Evolutionary conservation across 495 filamentous ascomycete species (phyloP).

Genomic region (Cenococcum geophilum): DNA sequence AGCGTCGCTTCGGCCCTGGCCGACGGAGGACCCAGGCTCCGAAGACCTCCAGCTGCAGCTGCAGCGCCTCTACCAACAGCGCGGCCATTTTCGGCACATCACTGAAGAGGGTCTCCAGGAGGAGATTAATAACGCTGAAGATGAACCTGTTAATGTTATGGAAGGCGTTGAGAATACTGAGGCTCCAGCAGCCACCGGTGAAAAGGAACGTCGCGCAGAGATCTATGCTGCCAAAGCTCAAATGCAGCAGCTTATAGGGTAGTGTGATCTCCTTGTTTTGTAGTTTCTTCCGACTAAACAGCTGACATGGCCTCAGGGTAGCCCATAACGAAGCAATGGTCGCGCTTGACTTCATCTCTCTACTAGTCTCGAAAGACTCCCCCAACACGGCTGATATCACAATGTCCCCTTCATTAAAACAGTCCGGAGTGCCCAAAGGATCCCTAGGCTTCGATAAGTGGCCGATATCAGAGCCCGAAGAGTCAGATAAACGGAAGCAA

Average conservation of each 20-base stretch:
- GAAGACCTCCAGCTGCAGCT: conserved; percentile 27
- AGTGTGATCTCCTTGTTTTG: neutral
- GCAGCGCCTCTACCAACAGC: conserved; percentile 31
- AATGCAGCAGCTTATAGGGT: conserved; percentile 4
- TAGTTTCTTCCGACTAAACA: neutral
- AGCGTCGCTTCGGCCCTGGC: conserved; percentile 32
- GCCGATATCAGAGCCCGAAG: conserved; percentile 43
- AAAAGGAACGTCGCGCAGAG: conserved; percentile 20
- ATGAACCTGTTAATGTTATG: conserved; percentile 12
- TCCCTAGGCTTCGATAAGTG: conserved; percentile 68
- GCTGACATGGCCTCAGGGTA: conserved; percentile 20
- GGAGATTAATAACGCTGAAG: conserved; percentile 58
- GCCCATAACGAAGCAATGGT: conserved; percentile 62
- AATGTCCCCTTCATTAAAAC: conserved; percentile 61
- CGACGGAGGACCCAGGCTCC: conserved; percentile 17
- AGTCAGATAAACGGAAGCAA: conserved; percentile 47
- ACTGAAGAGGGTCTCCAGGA: conserved; percentile 48
- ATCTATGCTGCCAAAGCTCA: neutral
- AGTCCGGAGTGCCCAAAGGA: conserved; percentile 54
- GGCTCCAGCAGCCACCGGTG: conserved; percentile 30
- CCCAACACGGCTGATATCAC: conserved; percentile 61
- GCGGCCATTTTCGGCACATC: conserved; percentile 37
- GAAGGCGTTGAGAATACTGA: conserved; percentile 53
- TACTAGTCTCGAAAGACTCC: conserved; percentile 70
- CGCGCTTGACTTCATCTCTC: conserved; percentile 76